Evolutionary conservation across 2,329 filamentous ascomycete genomes (phyloP), one percentile per base, ranked within the genome.

Genomic region (Macrophomina phaseolina): DNA sequence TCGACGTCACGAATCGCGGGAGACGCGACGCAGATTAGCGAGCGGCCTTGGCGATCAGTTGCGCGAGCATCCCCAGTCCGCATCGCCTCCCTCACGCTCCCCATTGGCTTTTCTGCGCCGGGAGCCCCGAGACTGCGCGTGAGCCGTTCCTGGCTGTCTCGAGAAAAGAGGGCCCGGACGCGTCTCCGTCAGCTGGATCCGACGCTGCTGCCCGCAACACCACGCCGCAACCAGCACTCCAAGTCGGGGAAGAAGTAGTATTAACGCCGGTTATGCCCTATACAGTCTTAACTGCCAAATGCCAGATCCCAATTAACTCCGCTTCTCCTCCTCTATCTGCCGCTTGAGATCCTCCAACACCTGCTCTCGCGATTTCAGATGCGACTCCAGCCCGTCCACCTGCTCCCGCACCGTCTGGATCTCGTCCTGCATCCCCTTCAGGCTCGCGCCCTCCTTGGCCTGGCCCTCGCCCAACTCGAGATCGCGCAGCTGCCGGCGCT

Each of bases 321-420:
- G 46, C 83, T 91, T 95, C 85, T 94, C 94, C 28, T 92, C 90
- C 74, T 97, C 93, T 79, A 98, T 91, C 81, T 97, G 89, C 75
- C 88, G 84, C 79, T 88, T 87, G 76, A 98, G 76, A 77, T 92
- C 90, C 56, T 91, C 88, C 73, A 99, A 81, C 36, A 90, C 87
- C 70, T 90, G 87, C 79, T 94, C 88, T 69, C 95, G 85, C 71
- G 89, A 89, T 73, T 88, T 85, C 74, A 97, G 81, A 83, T 99
- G 95, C 68, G 84, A 81, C 82, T 97, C 93, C 71, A 99, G 79
- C 0, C 94, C 93, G 71, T 97, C 93, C 2, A 99, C 90, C 83
- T 99, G 94, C 80, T 98, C 94, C 74, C 87, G 90, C n/a, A 99
- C 92, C 53, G 92, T 91, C 73, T 91, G 87, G 76, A 99, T 86